Evolutionary conservation across 257 asterid genomes (phyloP).

Genomic region (Schizonepeta tenuifolia): DNA sequence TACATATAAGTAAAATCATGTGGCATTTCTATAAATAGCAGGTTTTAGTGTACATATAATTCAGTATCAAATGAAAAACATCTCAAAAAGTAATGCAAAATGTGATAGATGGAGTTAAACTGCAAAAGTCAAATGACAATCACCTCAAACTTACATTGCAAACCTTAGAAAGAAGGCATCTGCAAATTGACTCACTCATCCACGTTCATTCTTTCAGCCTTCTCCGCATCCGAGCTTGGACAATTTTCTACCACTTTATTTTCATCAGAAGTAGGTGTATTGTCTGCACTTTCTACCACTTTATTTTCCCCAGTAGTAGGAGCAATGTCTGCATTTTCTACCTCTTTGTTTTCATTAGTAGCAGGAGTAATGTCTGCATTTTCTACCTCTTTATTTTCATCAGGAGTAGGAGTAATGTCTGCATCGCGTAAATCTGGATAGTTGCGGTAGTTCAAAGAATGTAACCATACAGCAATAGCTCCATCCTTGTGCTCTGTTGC

Average conservation of each 20-base stretch:
- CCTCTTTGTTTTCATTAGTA: conserved; percentile 28
- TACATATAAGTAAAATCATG: not conserved
- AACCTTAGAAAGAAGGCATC: not conserved
- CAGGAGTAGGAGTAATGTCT: conserved; percentile 27
- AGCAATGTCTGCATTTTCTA: not conserved
- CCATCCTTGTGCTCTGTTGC: conserved; percentile 82
- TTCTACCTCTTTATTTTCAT: not conserved
- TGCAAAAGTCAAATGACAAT: not conserved
- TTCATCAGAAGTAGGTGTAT: not conserved
- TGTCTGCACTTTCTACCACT: not conserved
- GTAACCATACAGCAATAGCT: conserved; percentile 75
- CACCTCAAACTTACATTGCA: not conserved
- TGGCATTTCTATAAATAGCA: conserved; percentile 7
- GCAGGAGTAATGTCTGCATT: conserved; percentile 6
- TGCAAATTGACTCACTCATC: conserved; percentile 37
- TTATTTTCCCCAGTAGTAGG: conserved; percentile 26
- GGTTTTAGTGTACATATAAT: conserved; percentile 14
- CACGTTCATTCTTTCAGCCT: conserved; percentile 22
- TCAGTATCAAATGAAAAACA: not conserved
- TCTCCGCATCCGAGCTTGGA: conserved; percentile 7
- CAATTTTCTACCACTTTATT: not conserved
- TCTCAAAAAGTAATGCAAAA: not conserved
- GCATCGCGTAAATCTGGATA: conserved; percentile 63
- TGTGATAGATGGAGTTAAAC: not conserved
- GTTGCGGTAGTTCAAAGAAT: conserved; percentile 85